Percentiles rank a stretch among this genome's conserved stretches.
These are phyloP conservation scores for Samsoniella hepiali DNA, from an alignment of 2,329 filamentous ascomycete species.

Conservation along the genomic window DNA sequence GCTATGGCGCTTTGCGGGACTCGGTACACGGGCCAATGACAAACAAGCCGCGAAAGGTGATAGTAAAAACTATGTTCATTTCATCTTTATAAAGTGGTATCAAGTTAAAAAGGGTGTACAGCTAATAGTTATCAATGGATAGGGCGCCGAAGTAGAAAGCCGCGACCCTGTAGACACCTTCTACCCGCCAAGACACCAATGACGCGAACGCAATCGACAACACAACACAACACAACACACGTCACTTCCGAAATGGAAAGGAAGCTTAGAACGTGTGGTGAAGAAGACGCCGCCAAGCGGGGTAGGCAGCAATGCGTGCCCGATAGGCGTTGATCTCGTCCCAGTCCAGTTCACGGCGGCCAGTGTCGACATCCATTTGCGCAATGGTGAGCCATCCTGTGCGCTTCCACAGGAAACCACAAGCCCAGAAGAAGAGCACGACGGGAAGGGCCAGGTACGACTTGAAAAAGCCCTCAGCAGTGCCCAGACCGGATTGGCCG, in stretches of 20 bases:
- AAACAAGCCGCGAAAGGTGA: not conserved
- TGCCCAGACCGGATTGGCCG: constrained; percentile 28
- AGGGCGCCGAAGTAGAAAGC: not conserved
- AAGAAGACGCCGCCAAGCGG: constrained; percentile 42
- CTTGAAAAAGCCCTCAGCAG: constrained; percentile 52
- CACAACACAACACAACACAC: not conserved
- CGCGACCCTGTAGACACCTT: not conserved
- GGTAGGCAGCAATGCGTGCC: constrained; percentile 45
- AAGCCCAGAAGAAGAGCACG: constrained; percentile 51
- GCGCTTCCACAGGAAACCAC: constrained; percentile 64
- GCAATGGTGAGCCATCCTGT: constrained; percentile 54
- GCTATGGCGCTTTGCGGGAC: not conserved
- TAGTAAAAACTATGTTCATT: constrained; percentile 4
- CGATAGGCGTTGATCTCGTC: constrained; percentile 55
- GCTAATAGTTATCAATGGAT: constrained; percentile 9
- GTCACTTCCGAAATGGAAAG: not conserved
- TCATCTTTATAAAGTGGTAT: constrained; percentile 14
- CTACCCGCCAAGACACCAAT: not conserved
- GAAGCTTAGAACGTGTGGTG: constrained; percentile 33
- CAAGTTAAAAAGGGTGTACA: constrained; percentile 8
- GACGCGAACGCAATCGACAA: constrained; percentile 1
- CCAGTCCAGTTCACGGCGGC: constrained; percentile 62
- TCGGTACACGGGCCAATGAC: not conserved
- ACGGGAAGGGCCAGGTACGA: constrained; percentile 52
- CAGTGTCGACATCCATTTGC: constrained; percentile 65